phyloP scores from a whole-genome alignment of 495 filamentous ascomycete species.

The Venustampulla echinocandica region DNA sequence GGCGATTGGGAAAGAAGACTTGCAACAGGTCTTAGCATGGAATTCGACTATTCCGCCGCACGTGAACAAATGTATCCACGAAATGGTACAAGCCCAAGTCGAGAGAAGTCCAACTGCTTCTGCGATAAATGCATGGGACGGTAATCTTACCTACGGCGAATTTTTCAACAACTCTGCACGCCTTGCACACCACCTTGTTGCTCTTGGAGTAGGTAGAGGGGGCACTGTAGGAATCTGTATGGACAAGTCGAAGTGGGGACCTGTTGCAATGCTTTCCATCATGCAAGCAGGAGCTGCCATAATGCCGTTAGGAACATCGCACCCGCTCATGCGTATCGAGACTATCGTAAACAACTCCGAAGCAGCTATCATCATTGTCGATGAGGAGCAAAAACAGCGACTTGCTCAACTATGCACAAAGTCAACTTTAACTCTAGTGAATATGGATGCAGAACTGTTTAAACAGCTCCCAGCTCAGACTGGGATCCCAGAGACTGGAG shows the following conservation, averaged over 20 bases:
- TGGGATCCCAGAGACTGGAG: not conserved
- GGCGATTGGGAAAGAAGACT: not conserved
- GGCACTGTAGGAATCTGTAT: slow-evolving; percentile 16
- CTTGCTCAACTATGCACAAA: not conserved
- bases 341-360: not conserved
- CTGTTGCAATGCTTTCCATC: slow-evolving; percentile 32
- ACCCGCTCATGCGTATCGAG: not conserved
- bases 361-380: not conserved
- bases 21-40: not conserved
- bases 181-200: not conserved
- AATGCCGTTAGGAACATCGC: slow-evolving; percentile 41
- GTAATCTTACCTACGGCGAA: slow-evolving; percentile 15
- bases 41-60: not conserved
- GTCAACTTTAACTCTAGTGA: not conserved
- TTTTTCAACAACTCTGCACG: not conserved
- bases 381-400: not conserved
- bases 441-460: not conserved
- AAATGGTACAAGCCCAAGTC: not conserved
- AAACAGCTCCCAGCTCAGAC: not conserved
- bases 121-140: not conserved
- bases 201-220: not conserved
- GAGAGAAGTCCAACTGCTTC: not conserved
- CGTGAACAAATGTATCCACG: not conserved
- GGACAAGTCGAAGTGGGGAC: slow-evolving; percentile 35
- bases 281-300: slow-evolving; percentile 32